Conservation (phyloP, 2,329 filamentous ascomycete species). For the Exserohilum rostratum region DNA sequence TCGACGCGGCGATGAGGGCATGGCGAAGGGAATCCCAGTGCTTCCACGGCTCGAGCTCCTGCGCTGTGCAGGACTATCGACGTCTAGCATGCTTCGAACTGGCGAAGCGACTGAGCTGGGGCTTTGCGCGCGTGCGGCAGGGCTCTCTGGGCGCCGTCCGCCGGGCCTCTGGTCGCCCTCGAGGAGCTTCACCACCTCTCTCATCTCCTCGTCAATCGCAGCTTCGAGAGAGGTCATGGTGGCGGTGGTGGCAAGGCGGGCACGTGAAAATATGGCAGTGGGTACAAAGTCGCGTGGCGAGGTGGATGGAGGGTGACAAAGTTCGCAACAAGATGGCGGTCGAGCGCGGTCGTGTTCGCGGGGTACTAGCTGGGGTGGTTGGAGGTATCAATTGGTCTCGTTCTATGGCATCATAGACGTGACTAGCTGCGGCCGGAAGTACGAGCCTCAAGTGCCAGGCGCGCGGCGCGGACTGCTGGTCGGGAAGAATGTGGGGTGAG, state of each 20-base stretch:
- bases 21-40: slow-evolving; percentile 37
- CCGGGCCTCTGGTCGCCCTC: slow-evolving; percentile 54
- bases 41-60: slow-evolving; percentile 44
- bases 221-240: slow-evolving; percentile 74
- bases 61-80: slow-evolving; percentile 34
- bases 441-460: slow-evolving; percentile 12
- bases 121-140: slow-evolving; percentile 58
- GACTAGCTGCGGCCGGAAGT: slow-evolving; percentile 15
- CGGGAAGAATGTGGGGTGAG: slow-evolving; percentile 14
- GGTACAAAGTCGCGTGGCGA: slow-evolving; percentile 15
- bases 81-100: slow-evolving; percentile 55
- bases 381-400: slow-evolving; percentile 18
- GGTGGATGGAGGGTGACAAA: slow-evolving; percentile 9
- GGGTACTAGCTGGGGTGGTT: slow-evolving; percentile 26
- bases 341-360: slow-evolving; percentile 24
- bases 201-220: slow-evolving; percentile 76
- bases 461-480: slow-evolving; percentile 15
- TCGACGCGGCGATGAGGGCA: slow-evolving; percentile 41
- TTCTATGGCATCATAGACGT: slow-evolving; percentile 29
- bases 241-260: slow-evolving; percentile 11
- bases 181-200: slow-evolving; percentile 72
- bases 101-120: slow-evolving; percentile 63
- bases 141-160: slow-evolving; percentile 37
- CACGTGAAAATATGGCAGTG: neutral
- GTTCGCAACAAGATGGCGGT: slow-evolving; percentile 4